These are phyloP conservation scores for Brassica balearica DNA, from an alignment of 441 rosid genomes.

Conservation along the genomic window DNA sequence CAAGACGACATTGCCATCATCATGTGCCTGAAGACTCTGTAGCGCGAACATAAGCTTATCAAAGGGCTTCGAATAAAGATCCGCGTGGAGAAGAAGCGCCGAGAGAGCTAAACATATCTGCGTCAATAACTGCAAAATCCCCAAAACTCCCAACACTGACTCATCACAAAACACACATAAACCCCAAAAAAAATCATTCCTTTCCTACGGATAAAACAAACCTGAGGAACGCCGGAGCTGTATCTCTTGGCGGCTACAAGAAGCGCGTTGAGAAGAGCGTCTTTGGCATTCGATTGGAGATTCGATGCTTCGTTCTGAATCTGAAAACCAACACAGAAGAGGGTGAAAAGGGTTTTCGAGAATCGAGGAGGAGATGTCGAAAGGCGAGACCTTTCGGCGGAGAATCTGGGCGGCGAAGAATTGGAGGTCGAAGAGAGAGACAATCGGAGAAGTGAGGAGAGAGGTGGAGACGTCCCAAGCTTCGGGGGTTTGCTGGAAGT, in stretches of 20 bases:
- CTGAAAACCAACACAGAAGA: slow-evolving; percentile 51
- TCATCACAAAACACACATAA: neutral
- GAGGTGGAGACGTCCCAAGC: slow-evolving; percentile 94
- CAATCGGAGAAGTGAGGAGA: slow-evolving; percentile 75
- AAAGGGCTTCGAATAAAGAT: slow-evolving; percentile 82
- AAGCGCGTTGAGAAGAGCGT: slow-evolving; percentile 85
- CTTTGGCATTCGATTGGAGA: slow-evolving; percentile 74
- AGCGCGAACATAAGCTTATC: slow-evolving; percentile 88
- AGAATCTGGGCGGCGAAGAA: slow-evolving; percentile 98
- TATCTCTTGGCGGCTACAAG: slow-evolving; percentile 85
- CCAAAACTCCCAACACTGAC: slow-evolving; percentile 16
- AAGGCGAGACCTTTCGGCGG: slow-evolving; percentile 69
- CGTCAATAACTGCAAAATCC: slow-evolving; percentile 54
- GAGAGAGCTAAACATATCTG: too few relatives aligned
- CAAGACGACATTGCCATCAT: slow-evolving; percentile 82
- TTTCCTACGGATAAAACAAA: slow-evolving; percentile 33
- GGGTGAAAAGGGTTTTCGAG: slow-evolving; percentile 15
- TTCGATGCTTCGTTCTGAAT: slow-evolving; percentile 88
- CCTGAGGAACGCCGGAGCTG: slow-evolving; percentile 96
- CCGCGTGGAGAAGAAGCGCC: slow-evolving; percentile 44
- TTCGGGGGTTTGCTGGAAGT: slow-evolving; percentile 83
- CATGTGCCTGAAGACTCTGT: slow-evolving; percentile 77
- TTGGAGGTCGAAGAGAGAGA: slow-evolving; percentile 76
- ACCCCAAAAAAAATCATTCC: neutral
- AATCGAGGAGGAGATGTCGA: neutral